phyloP scores from a whole-genome alignment of 805 yeast genomes.

The Cyberlindnera amylophila region DNA sequence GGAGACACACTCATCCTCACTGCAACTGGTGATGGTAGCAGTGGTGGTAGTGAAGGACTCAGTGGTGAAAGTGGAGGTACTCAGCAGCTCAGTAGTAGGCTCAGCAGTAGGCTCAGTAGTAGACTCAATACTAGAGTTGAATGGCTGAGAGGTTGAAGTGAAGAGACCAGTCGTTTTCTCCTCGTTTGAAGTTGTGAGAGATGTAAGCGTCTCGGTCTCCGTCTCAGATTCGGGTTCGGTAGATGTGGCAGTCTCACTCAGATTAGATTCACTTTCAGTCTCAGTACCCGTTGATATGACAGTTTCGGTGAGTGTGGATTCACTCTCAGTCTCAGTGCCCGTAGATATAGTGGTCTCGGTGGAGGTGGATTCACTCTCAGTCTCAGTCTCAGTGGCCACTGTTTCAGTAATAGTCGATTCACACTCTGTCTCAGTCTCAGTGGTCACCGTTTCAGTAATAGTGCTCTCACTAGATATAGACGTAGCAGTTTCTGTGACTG shows the following conservation, averaged over 20 bases:
- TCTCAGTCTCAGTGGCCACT: background rate
- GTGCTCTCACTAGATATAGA: background rate
- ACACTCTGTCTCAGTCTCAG: background rate
- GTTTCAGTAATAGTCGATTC: constrained; percentile 4
- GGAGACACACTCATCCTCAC: background rate
- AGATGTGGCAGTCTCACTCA: background rate
- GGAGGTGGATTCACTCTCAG: background rate
- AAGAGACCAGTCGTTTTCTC: background rate
- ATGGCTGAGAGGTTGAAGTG: background rate
- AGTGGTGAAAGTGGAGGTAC: background rate
- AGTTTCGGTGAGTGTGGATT: background rate
- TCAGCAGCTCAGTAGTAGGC: background rate
- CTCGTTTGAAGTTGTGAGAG: background rate
- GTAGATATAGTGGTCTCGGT: background rate
- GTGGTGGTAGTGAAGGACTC: background rate
- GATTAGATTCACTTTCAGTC: background rate
- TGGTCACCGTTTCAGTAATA: background rate
- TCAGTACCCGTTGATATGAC: background rate
- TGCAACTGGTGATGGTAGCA: background rate
- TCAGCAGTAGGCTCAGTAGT: background rate
- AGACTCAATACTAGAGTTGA: background rate
- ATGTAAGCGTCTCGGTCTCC: background rate
- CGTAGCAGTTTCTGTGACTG: background rate
- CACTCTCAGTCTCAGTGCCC: background rate
- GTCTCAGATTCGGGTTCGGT: too few relatives aligned